Base-by-base conservation (phyloP, 2,329 filamentous ascomycete genomes). In the Aspergillus eucalypticola region DNA sequence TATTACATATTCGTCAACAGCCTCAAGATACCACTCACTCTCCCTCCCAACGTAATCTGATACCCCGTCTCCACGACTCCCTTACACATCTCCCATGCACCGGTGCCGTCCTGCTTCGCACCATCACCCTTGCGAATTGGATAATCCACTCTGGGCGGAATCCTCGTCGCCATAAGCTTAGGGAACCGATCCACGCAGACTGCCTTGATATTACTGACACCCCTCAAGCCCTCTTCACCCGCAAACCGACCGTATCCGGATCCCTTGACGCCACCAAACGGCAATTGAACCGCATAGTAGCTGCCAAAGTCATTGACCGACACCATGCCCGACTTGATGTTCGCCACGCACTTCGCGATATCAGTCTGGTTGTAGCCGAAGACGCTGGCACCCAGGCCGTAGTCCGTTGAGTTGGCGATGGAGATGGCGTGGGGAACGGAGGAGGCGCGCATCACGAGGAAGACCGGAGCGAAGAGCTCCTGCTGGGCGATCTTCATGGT, bases 161-260 rank as follows among this genome's bases (percentile, higher is more conserved):
- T 97, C 5, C 83, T 81, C 6, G 95, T 99, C 64, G 88, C 82
- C 62, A 86, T 72, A 27, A 81, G 25, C 25, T 73, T 73, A 0
- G 82, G 81, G 71, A 81, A 86, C 73, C 61, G 90, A 79, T 99
- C 95, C 63, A 87, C 83, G 71, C 92, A 96, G 32, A 99, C 81
- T 59, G 89, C 87, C 81, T 99, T 99, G 65, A 88, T 76, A 76
- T 98, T 97, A 76, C 92, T 96, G 57, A 99, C 73, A 3, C 88
- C 88, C 38, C 91, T 83, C 21, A 99, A 78, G 0, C 95, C 95
- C 74, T 99, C 95, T 66, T 90, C 88, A 23, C 92, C 95, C 0
- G 92, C 94, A 77, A 99, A 99, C 2, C 94, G 84, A 1, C 95
- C 95, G 74, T 98, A 98, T 0, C 91, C 95, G 23, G 90, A 96